Base-by-base conservation (phyloP, 208 protist species). In the Porcisia deanei region DNA sequence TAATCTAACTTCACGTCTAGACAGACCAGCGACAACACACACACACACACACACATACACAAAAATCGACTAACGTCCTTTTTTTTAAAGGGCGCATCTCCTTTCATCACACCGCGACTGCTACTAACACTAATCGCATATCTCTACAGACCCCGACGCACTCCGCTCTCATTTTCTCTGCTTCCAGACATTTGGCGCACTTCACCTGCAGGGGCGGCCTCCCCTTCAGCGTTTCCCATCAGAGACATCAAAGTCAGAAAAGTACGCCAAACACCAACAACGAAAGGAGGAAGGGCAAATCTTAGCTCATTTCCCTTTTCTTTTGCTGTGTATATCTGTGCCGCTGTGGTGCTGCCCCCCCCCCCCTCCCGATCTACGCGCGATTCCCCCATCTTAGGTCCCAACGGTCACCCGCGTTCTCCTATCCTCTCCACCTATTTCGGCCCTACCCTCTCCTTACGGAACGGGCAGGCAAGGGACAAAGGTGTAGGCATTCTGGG, bases 181-280 rank as follows among this genome's bases (percentile, higher is more conserved):
- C 55, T 25, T 25, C 55, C n/a, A 59, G 55, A 10, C 14, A 54
- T 4, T 22, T 18, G 43, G 34, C 60, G 47, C 8, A 22, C 45
- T 8, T 72, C 79, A 66, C 70, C 71, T 30, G 39, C 76, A 25
- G 58, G 22, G 30, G 30, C 30, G 30, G 30, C 47, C 5, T n/a
- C 16, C 12, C 67, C 37, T 73, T 65, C 37, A 20, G 18, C 60
- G 12, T 60, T 47, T 4, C 49, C n/a, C 14, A 64, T 63, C 41
- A 67, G 39, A 14, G 22, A 14, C 41, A 67, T 18, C 14, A 12
- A 52, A 47, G 18, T 37, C 9, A n/a, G 47, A 8, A 7, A 49
- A n/a, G 41, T 22, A 3, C 3, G 3, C 41, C 1, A 6, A 10
- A 43, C 43, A 3, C 43, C 1, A 6, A 10, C 43, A 49, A n/a